A percentile compares a stretch with the other conserved stretches of the same genome.
Conservation (phyloP, 1,284 basidiomycete species). For the Schizophyllum amplum region DNA sequence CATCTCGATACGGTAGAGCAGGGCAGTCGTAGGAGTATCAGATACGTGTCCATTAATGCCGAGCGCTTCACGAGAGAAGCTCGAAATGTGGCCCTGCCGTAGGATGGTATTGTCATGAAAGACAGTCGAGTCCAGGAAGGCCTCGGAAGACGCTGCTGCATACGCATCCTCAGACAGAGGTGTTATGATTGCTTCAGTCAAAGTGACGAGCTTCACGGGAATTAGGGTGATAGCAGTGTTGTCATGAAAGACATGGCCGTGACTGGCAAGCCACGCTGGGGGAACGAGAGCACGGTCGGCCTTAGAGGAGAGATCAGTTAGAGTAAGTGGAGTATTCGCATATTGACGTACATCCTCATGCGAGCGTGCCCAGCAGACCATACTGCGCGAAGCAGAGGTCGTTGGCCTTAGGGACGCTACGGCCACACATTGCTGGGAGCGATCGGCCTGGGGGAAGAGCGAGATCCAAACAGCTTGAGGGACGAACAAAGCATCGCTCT, state of each 20-base stretch:
- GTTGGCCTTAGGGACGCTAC: not conserved
- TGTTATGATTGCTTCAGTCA: constrained; percentile 38
- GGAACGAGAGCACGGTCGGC: constrained; percentile 25
- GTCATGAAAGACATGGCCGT: constrained; percentile 19
- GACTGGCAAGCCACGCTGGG: no score
- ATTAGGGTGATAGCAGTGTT: constrained; percentile 17
- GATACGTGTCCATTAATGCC: constrained; percentile 13
- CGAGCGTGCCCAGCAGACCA: not conserved
- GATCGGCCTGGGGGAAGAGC: not conserved
- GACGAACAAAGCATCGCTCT: not conserved
- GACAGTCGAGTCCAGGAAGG: constrained; percentile 34
- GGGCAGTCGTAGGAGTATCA: constrained; percentile 8
- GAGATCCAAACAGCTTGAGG: not conserved
- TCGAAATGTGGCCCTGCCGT: constrained; percentile 38
- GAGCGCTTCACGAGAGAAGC: constrained; percentile 17
- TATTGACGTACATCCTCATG: constrained; percentile 1
- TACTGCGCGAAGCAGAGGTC: not conserved
- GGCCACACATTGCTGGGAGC: not conserved
- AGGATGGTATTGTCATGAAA: constrained; percentile 33
- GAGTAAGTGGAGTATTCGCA: not conserved
- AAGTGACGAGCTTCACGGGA: constrained; percentile 12
- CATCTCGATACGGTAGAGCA: constrained; percentile 39
- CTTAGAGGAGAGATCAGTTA: no score
- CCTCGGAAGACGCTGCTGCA: constrained; percentile 23
- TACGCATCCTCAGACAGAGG: constrained; percentile 40